Evolutionary conservation across 2,329 filamentous ascomycete species (phyloP).

Genomic region (Hortaea werneckii): DNA sequence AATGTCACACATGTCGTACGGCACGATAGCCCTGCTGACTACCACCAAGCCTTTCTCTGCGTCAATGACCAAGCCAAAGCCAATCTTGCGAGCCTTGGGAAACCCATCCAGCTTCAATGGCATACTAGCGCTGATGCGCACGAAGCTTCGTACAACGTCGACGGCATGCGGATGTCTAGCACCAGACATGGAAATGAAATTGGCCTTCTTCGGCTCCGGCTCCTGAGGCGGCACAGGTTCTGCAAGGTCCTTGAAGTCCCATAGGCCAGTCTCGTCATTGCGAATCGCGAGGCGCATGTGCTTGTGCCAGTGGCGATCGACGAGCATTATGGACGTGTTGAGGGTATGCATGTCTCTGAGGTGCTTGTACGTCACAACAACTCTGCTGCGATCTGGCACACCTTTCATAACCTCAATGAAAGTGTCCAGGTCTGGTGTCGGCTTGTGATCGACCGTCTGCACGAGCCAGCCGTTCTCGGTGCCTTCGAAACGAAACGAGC

Average conservation of each 20-base stretch:
- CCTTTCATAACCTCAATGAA: conserved; percentile 86
- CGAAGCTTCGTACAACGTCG: conserved; percentile 87
- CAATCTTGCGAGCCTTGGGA: conserved; percentile 85
- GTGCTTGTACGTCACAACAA: conserved; percentile 94
- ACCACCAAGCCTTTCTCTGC: conserved; percentile 91
- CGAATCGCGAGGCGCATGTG: conserved; percentile 89
- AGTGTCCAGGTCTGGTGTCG: conserved; percentile 73
- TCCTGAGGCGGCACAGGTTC: conserved; percentile 67
- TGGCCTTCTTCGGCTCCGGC: conserved; percentile 65
- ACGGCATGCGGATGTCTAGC: conserved; percentile 83
- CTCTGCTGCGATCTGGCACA: conserved; percentile 70
- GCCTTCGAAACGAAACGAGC: conserved; percentile 89
- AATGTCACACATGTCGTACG: conserved; percentile 94
- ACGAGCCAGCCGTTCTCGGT: conserved; percentile 89
- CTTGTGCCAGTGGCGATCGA: conserved; percentile 90
- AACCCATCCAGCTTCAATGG: conserved; percentile 97
- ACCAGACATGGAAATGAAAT: conserved; percentile 86
- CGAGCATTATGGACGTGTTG: conserved; percentile 81
- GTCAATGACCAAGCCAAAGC: conserved; percentile 94
- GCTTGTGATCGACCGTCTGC: conserved; percentile 83
- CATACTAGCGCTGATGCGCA: conserved; percentile 85
- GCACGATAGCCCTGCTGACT: conserved; percentile 86
- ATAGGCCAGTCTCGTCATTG: conserved; percentile 81
- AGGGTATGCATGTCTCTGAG: conserved; percentile 88
- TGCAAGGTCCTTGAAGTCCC: conserved; percentile 85